Percentiles rank a stretch among this genome's conserved stretches.
Conservation (phyloP, 2,329 filamentous ascomycete species). For the Cercospora beticola region DNA sequence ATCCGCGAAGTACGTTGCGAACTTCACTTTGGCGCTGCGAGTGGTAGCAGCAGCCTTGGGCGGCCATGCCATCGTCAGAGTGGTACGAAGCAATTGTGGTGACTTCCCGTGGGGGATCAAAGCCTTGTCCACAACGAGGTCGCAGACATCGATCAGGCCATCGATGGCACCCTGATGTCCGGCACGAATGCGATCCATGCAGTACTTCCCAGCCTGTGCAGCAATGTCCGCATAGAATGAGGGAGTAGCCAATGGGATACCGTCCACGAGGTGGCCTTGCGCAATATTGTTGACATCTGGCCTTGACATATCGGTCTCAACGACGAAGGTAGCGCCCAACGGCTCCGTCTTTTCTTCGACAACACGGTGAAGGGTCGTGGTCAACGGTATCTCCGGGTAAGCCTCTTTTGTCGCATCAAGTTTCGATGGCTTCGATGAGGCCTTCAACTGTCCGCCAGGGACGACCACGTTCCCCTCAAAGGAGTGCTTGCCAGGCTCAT, state of each 20-base stretch:
- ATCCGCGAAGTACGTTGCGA: not conserved
- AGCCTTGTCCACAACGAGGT: slow-evolving; percentile 10
- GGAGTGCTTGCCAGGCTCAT: not conserved
- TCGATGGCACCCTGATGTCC: not conserved
- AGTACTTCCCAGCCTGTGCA: not conserved
- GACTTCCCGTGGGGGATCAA: not conserved
- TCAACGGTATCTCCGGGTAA: not conserved
- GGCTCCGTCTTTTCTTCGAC: not conserved
- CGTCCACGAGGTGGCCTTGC: not conserved
- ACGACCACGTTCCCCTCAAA: not conserved
- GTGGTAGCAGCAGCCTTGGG: not conserved
- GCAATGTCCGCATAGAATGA: not conserved
- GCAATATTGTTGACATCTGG: not conserved
- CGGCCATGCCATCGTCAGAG: not conserved
- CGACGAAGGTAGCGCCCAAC: not conserved
- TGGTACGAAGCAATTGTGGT: not conserved
- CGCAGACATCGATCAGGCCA: slow-evolving; percentile 9
- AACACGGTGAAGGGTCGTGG: not conserved
- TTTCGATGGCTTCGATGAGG: not conserved
- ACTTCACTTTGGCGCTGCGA: not conserved
- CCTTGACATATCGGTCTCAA: not conserved
- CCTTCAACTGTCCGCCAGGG: not conserved
- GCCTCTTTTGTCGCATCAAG: not conserved
- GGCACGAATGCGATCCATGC: slow-evolving; percentile 1
- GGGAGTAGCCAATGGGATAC: not conserved